phyloP scores from a whole-genome alignment of 352 stramenopile species.

The Salisapilia sapeloensis region DNA sequence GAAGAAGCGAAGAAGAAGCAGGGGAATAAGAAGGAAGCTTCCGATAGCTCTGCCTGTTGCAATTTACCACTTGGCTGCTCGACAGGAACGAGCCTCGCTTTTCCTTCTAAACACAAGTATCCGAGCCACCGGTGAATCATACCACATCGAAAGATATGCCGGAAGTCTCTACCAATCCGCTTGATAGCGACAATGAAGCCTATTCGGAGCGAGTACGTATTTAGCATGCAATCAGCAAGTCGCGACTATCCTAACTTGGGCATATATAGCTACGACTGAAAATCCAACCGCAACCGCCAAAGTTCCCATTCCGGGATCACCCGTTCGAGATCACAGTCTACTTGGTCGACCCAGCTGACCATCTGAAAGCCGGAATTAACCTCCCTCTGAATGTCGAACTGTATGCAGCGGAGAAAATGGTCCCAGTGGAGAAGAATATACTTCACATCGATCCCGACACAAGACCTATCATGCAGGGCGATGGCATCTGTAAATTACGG shows the following conservation, averaged over 20 bases:
- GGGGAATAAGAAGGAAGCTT: no score
- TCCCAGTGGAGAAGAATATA: conserved; percentile 63
- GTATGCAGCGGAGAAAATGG: conserved; percentile 68
- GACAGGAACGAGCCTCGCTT: no score
- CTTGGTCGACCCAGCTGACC: conserved; percentile 62
- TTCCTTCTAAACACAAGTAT: no score
- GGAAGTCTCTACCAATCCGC: conserved; percentile 8
- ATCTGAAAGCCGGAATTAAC: conserved; percentile 56
- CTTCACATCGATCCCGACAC: conserved; percentile 62
- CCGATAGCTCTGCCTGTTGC: no score
- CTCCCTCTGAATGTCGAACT: conserved; percentile 74
- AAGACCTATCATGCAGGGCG: conserved; percentile 64
- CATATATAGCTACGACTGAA: conserved; percentile 45
- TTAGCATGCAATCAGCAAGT: no score
- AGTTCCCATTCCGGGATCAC: conserved; percentile 76
- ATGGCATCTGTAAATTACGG: conserved; percentile 70
- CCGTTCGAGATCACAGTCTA: conserved; percentile 79
- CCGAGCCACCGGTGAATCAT: no score
- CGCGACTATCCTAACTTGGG: neutral
- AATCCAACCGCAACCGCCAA: conserved; percentile 67
- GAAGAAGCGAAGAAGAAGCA: no score
- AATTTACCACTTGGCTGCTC: no score
- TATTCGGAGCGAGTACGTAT: conserved; percentile 34
- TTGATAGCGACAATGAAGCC: conserved; percentile 29
- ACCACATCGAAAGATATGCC: no score